These are phyloP conservation scores for Populus deltoides DNA, from an alignment of 345 rosid genomes.

Conservation along the genomic window DNA sequence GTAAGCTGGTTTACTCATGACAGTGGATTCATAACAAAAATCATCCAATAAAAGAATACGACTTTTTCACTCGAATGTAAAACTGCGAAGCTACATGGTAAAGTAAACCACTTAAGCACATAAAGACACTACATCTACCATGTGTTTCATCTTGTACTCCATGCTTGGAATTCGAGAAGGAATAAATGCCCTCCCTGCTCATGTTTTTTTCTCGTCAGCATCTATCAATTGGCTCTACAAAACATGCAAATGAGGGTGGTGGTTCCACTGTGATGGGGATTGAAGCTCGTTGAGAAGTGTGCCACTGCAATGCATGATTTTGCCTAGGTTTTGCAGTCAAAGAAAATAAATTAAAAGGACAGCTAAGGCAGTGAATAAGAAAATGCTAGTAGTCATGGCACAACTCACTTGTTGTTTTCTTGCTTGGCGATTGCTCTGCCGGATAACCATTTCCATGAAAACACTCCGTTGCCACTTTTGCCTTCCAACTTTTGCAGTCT, in stretches of 20 bases:
- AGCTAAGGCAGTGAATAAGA: not conserved
- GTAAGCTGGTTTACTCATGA: too few relatives aligned
- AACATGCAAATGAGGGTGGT: not conserved
- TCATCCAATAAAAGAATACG: too few relatives aligned
- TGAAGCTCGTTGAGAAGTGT: conserved; percentile 27
- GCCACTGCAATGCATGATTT: not conserved
- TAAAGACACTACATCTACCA: not conserved
- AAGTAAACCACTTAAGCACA: not conserved
- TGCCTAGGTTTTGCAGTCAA: conserved; percentile 30
- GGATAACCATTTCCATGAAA: conserved; percentile 8
- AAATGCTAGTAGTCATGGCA: not conserved
- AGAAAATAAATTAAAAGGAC: not conserved
- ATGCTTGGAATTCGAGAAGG: conserved; percentile 17
- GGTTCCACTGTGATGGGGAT: conserved; percentile 18
- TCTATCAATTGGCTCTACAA: not conserved
- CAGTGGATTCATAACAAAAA: too few relatives aligned
- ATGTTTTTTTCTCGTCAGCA: not conserved
- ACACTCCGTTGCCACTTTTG: not conserved
- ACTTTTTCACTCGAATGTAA: too few relatives aligned
- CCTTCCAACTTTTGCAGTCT: not conserved
- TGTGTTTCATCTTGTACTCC: not conserved
- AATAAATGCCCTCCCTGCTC: conserved; percentile 9
- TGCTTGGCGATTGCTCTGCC: not conserved
- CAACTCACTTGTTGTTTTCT: conserved; percentile 14
- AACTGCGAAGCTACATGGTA: too few relatives aligned